Evolutionary conservation across 805 yeast species (phyloP).

Genomic region (Cyberlindnera xishuangbannaensis): DNA sequence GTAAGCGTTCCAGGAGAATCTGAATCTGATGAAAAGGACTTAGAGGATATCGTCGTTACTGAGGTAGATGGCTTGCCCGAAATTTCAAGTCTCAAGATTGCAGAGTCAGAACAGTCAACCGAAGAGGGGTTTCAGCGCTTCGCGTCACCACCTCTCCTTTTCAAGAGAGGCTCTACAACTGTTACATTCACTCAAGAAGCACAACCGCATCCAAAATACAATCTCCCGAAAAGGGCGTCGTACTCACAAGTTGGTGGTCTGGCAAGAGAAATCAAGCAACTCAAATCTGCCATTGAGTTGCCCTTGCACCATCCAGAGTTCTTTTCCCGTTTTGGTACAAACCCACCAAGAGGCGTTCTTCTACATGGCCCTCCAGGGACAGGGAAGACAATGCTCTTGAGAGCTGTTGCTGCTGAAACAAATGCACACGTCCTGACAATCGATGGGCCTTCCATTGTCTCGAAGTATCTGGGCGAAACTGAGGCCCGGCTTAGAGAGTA

Average conservation of each 20-base stretch:
- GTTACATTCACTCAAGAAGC: conserved; percentile 21
- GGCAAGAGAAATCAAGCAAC: conserved; percentile 47
- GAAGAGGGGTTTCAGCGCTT: conserved; percentile 21
- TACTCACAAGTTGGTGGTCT: conserved; percentile 77
- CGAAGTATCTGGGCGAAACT: conserved; percentile 92
- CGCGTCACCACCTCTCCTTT: conserved; percentile 44
- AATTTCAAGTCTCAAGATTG: conserved; percentile 32
- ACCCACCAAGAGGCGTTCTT: conserved; percentile 91
- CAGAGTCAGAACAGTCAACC: too few relatives aligned
- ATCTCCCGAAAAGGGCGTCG: conserved; percentile 35
- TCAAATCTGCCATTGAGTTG: conserved; percentile 65
- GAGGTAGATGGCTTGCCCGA: conserved; percentile 34
- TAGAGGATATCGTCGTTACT: conserved; percentile 16
- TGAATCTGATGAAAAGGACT: conserved; percentile 16
- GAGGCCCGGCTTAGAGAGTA: conserved; percentile 77
- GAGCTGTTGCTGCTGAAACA: conserved; percentile 72
- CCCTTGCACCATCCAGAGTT: conserved; percentile 76
- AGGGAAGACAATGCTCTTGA: conserved; percentile 85
- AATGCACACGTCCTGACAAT: conserved; percentile 82
- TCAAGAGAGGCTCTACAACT: conserved; percentile 31
- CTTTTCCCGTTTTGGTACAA: conserved; percentile 78
- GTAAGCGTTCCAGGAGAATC: conserved; percentile 16
- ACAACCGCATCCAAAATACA: conserved; percentile 34
- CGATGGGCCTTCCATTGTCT: conserved; percentile 87
- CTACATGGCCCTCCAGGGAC: conserved; percentile 97